Percentiles rank a stretch among this genome's conserved stretches.
Conservation (phyloP, 2,329 filamentous ascomycete genomes). For the Cladosporium halotolerans region DNA sequence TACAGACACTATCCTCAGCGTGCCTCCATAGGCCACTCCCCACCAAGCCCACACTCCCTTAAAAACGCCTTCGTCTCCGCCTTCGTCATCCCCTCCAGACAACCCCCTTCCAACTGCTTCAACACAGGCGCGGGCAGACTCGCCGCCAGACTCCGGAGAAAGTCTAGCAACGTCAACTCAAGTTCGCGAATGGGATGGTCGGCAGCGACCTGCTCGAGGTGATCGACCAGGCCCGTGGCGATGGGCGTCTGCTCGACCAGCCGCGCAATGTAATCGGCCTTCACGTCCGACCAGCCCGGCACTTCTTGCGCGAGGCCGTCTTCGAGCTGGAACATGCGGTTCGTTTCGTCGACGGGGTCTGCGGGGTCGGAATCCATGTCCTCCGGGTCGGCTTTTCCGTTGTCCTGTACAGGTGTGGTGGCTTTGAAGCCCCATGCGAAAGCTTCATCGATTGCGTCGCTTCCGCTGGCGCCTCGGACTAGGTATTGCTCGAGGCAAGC, state of each 20-base stretch:
- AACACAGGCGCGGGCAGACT: slow-evolving; percentile 44
- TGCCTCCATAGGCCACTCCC: neutral
- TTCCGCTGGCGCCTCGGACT: slow-evolving; percentile 31
- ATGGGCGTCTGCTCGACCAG: slow-evolving; percentile 19
- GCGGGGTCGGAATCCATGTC: slow-evolving; percentile 21
- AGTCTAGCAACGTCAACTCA: slow-evolving; percentile 35
- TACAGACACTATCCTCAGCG: rapidly evolving
- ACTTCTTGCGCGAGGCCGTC: slow-evolving; percentile 23
- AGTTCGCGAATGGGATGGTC: slow-evolving; percentile 33
- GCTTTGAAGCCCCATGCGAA: slow-evolving; percentile 41
- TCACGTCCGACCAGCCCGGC: slow-evolving; percentile 32
- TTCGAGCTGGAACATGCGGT: slow-evolving; percentile 31
- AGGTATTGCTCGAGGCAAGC: slow-evolving; percentile 45
- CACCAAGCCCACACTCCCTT: slow-evolving; percentile 19
- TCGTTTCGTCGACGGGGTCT: slow-evolving; percentile 23
- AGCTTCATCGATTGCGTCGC: slow-evolving; percentile 36
- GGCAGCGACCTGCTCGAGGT: slow-evolving; percentile 25
- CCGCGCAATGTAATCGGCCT: slow-evolving; percentile 28
- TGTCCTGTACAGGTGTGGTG: neutral
- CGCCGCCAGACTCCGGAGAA: slow-evolving; percentile 39
- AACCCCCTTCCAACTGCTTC: slow-evolving; percentile 46
- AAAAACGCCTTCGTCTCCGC: slow-evolving; percentile 35
- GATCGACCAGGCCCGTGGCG: slow-evolving; percentile 18
- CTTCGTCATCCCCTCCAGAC: slow-evolving; percentile 34
- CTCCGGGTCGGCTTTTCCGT: slow-evolving; percentile 1